phyloP scores from a whole-genome alignment of 1,284 basidiomycete species.

The Leccinum cinnamomeum region DNA sequence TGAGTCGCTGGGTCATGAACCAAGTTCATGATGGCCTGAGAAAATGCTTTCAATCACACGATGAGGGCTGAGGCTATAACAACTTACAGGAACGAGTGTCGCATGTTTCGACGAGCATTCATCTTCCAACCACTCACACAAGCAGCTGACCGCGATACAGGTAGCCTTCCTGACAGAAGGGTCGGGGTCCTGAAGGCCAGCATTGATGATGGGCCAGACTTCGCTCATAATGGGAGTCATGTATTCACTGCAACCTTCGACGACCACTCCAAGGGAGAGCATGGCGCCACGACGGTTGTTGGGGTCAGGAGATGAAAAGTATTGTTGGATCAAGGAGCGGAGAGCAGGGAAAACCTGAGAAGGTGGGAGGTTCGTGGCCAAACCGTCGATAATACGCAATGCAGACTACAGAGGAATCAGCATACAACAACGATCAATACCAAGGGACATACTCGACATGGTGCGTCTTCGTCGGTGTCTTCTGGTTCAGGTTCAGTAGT shows the following conservation, averaged over 20 bases:
- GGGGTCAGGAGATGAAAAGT: slow-evolving; percentile 81
- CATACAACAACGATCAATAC: slow-evolving; percentile 3
- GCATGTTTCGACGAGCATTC: slow-evolving; percentile 79
- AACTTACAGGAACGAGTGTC: slow-evolving; percentile 80
- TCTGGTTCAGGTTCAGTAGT: slow-evolving; percentile 88
- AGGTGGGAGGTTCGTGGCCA: slow-evolving; percentile 93
- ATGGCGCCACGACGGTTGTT: slow-evolving; percentile 88
- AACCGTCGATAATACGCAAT: slow-evolving; percentile 92
- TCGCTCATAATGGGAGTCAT: slow-evolving; percentile 93
- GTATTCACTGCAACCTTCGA: slow-evolving; percentile 98
- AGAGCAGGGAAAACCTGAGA: slow-evolving; percentile 96
- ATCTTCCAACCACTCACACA: slow-evolving; percentile 50
- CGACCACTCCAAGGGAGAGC: slow-evolving; percentile 93
- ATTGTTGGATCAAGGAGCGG: slow-evolving; percentile 76
- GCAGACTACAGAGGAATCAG: slow-evolving; percentile 60
- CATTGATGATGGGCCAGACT: slow-evolving; percentile 79
- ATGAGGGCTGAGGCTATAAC: background rate
- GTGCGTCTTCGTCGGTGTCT: slow-evolving; percentile 89
- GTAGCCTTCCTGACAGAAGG: slow-evolving; percentile 90
- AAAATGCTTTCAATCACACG: background rate
- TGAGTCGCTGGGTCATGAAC: slow-evolving; percentile 90
- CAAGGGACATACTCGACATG: slow-evolving; percentile 71
- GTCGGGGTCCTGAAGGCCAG: slow-evolving; percentile 83
- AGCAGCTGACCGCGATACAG: slow-evolving; percentile 92
- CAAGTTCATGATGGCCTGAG: slow-evolving; percentile 81